Conservation (phyloP, 2,329 filamentous ascomycete genomes). For the Neofusicoccum kwambonambiense region DNA sequence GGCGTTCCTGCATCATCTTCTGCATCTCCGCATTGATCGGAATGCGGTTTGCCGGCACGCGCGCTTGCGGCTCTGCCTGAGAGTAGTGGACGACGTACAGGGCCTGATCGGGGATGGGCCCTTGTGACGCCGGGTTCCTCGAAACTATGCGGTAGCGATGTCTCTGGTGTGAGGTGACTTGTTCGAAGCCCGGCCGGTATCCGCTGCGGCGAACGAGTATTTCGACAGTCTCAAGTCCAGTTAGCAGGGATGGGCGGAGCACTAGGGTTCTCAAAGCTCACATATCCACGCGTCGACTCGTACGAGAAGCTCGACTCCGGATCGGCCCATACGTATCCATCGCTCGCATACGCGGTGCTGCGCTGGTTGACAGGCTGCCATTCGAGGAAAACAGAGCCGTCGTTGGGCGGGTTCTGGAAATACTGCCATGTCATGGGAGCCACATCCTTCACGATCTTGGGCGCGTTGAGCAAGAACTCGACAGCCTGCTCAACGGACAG, state of each 20-base stretch:
- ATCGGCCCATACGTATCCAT: conserved; percentile 90
- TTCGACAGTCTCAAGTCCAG: conserved; percentile 70
- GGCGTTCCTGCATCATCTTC: conserved; percentile 60
- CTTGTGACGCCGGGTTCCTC: conserved; percentile 68
- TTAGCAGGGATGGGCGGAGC: conserved; percentile 15
- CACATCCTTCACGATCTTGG: conserved; percentile 78
- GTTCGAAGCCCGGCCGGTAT: conserved; percentile 71
- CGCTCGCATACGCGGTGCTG: conserved; percentile 75
- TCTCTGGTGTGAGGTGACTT: conserved; percentile 72
- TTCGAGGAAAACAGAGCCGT: conserved; percentile 78
- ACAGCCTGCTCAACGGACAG: conserved; percentile 75
- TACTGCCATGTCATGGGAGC: conserved; percentile 93
- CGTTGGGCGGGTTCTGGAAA: conserved; percentile 70
- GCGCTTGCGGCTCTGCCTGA: conserved; percentile 69
- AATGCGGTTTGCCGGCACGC: conserved; percentile 67
- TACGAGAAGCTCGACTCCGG: conserved; percentile 75
- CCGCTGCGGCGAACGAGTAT: conserved; percentile 81
- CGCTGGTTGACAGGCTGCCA: conserved; percentile 77
- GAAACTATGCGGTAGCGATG: conserved; percentile 81
- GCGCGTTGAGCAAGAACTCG: conserved; percentile 78
- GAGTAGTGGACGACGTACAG: conserved; percentile 93
- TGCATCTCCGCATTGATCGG: conserved; percentile 61
- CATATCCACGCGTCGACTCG: conserved; percentile 64
- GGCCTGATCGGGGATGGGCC: conserved; percentile 68
- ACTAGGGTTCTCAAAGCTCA: conserved; percentile 33